Conservation (phyloP, 345 rosid species). For the Durio zibethinus region DNA sequence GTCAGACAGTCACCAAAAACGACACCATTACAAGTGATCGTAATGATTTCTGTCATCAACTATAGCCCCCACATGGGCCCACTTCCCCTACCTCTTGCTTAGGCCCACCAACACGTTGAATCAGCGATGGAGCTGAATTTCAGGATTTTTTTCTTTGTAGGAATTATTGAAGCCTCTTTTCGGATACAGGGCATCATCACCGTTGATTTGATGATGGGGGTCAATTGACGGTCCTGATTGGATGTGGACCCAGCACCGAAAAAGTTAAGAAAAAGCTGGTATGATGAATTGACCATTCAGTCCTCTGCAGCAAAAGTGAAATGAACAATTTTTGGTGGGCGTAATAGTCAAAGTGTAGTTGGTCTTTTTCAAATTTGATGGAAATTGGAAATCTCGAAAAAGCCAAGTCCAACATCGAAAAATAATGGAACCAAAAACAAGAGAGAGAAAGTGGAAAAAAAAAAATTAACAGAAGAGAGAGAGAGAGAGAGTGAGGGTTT, state of each 20-base stretch:
- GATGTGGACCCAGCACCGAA: not conserved
- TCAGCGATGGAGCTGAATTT: not conserved
- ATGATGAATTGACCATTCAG: conserved; percentile 17
- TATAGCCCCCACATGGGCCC: not conserved
- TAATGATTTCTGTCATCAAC: conserved; percentile 17
- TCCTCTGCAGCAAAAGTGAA: not conserved
- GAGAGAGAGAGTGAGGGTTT: conserved; percentile 27
- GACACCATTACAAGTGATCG: not conserved
- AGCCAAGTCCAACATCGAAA: conserved; percentile 25
- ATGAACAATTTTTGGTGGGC: conserved; percentile 6
- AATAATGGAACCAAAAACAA: conserved; percentile 29
- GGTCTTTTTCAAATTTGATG: conserved; percentile 1
- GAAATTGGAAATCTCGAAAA: conserved; percentile 6
- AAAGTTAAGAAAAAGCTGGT: not conserved
- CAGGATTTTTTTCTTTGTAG: not conserved
- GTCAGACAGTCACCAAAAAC: not conserved
- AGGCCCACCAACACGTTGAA: not conserved
- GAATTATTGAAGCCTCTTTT: no score
- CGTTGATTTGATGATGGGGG: not conserved
- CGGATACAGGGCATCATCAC: not conserved
- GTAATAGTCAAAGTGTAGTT: conserved; percentile 19
- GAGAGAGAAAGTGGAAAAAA: conserved; percentile 14
- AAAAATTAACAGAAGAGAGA: conserved; percentile 21
- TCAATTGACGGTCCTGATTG: conserved; percentile 10
- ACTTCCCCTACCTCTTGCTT: not conserved